These are phyloP conservation scores for Phytopythium chamaehyphon DNA, from an alignment of 352 stramenopile genomes.

Conservation along the genomic window DNA sequence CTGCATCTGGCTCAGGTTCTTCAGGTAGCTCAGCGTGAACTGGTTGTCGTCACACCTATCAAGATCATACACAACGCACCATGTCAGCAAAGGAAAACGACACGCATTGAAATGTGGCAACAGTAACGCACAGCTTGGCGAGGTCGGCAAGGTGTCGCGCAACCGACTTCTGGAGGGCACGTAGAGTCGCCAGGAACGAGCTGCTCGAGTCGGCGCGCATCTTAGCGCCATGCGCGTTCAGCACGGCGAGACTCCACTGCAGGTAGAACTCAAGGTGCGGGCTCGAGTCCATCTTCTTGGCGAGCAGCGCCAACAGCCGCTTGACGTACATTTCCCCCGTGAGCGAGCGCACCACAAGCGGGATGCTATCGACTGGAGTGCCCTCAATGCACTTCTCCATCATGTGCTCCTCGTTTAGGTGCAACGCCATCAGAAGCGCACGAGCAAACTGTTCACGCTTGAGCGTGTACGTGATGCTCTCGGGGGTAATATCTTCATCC, in stretches of 20 bases:
- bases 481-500: conserved; percentile 96
- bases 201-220: conserved; percentile 69
- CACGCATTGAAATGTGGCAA: conserved; percentile 1
- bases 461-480: conserved; percentile 87
- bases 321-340: conserved; percentile 88
- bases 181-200: conserved; percentile 78
- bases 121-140: conserved; percentile 72
- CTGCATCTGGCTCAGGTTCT: conserved; percentile 60
- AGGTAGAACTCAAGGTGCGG: conserved; percentile 98
- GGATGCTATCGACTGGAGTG: conserved; percentile 87
- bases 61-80: conserved; percentile 9
- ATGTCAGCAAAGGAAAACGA: conserved; percentile 8
- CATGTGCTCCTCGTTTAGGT: conserved; percentile 95
- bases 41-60: conserved; percentile 86
- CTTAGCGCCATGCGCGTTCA: conserved; percentile 91
- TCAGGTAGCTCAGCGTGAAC: conserved; percentile 85
- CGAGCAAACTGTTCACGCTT: conserved; percentile 87
- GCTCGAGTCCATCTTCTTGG: conserved; percentile 89
- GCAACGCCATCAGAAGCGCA: conserved; percentile 94
- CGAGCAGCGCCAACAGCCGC: conserved; percentile 90
- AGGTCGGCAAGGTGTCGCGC: conserved; percentile 80
- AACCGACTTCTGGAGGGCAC: conserved; percentile 86
- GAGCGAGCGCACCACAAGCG: conserved; percentile 89
- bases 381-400: conserved; percentile 91
- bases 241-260: conserved; percentile 92